Conservation (phyloP, 2,329 filamentous ascomycete genomes). For the Colletotrichum sp. region DNA sequence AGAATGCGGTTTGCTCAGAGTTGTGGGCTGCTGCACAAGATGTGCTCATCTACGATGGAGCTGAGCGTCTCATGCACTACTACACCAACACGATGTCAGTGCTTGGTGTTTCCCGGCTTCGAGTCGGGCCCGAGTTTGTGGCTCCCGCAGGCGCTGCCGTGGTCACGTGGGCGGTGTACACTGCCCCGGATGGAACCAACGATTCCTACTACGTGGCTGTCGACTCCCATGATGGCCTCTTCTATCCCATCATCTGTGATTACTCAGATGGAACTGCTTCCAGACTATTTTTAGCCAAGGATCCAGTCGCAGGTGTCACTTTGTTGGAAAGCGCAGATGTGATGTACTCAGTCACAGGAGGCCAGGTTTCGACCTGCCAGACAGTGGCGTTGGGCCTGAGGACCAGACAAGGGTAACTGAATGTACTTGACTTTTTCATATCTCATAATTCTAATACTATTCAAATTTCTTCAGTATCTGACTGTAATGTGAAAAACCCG, state of each 20-base stretch:
- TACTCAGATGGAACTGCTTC: conserved; percentile 24
- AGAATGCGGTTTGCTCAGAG: conserved; percentile 24
- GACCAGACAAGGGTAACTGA: background rate
- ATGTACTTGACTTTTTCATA: background rate
- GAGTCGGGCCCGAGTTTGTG: conserved; percentile 22
- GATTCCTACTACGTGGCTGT: conserved; percentile 23
- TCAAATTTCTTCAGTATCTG: background rate
- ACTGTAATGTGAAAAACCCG: background rate
- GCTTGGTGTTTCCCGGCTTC: conserved; percentile 34
- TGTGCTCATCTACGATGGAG: conserved; percentile 26
- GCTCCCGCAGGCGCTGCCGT: conserved; percentile 22
- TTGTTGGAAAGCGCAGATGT: conserved; percentile 27
- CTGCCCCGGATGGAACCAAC: background rate
- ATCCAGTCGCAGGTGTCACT: conserved; percentile 25
- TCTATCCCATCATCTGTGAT: conserved; percentile 33
- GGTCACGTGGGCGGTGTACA: conserved; percentile 23
- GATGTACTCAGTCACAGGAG: conserved; percentile 30
- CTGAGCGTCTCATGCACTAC: conserved; percentile 34
- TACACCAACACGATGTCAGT: conserved; percentile 35
- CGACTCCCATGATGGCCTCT: conserved; percentile 24
- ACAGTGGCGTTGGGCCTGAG: background rate
- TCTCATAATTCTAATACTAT: background rate
- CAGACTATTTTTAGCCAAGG: conserved; percentile 31
- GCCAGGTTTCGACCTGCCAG: conserved; percentile 21
- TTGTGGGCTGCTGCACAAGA: conserved; percentile 26